Evolutionary conservation across 164 flowering plant species (phyloP).

Genomic region (Houttuynia cordata): DNA sequence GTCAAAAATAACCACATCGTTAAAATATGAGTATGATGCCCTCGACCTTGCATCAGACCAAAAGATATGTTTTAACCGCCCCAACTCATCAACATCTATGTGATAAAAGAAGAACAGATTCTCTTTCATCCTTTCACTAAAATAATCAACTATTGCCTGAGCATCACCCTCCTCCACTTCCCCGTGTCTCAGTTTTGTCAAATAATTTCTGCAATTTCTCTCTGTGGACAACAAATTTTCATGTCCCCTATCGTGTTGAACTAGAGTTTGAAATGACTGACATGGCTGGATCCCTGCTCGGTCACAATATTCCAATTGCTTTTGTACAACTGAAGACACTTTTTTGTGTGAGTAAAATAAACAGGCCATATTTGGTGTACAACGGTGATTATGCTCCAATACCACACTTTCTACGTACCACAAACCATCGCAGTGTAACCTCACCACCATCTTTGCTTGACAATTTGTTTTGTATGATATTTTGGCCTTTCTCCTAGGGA

Average conservation of each 20-base stretch:
- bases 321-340: not conserved
- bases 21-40: not conserved
- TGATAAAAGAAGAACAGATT: slow-evolving; percentile 2
- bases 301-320: not conserved
- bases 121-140: not conserved
- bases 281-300: not conserved
- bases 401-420: not conserved
- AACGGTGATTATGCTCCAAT: not conserved
- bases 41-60: slow-evolving; percentile 4
- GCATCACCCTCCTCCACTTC: slow-evolving; percentile 1
- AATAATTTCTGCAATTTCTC: not conserved
- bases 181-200: not conserved
- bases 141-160: not conserved
- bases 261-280: not conserved
- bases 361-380: not conserved
- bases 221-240: not conserved
- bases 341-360: not conserved
- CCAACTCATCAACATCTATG: slow-evolving; percentile 1
- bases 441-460: no score
- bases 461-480: no score
- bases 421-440: not conserved
- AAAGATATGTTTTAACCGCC: not conserved
- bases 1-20: slow-evolving; percentile 6
- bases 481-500: not conserved
- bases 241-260: not conserved